Evolutionary conservation across 176 grass and related monocot species (phyloP), one percentile per base, ranked within the genome.

Genomic region (Oryza meyeriana): DNA sequence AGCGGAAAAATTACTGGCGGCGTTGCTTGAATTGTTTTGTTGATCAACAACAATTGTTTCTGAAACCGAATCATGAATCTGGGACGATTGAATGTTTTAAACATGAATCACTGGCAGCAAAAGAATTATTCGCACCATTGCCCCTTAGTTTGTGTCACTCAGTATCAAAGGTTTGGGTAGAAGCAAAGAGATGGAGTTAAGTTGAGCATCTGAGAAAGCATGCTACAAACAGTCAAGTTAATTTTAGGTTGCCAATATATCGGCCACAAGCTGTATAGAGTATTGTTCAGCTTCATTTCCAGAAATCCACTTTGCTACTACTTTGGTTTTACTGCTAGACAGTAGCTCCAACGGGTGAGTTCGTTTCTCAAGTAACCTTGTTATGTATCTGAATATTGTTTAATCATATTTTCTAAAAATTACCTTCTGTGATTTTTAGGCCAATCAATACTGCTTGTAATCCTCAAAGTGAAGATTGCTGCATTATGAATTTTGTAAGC

Each of bases 141-240:
- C 50, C 50, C 50, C 20, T 55, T 55, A 6, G 9, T 1, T 52
- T 18, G 22, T 52, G 22, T 52, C 17, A 20, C 17, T 55, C 71
- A 12, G 55, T 87, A 82, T 90, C 92, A 17, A 97, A 91, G 85
- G 86, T 81, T 44, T 85, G 87, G 81, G 89, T 90, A 30, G 78
- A 94, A 77, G 86, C 92, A 77, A 81, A 76, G 27, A 77, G 80
- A 44, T 97, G 94, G 94, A 80, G 64, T 22, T 83, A 90, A 66
- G 91, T 85, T 4, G 85, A 91, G 70, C 77, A 73, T 73, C 72
- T 97, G 68, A 88, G 91, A 78, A 94, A 92, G 74, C 82, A 81
- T 30, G 83, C 77, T 1, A 89, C 85, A 47, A 45, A 61, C 35
- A 92, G 85, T 83, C 92, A 90, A 47, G 85, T 92, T 79, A 58